Base-by-base conservation (phyloP, 163 green algal species). In the Scenedesmus sp. region DNA sequence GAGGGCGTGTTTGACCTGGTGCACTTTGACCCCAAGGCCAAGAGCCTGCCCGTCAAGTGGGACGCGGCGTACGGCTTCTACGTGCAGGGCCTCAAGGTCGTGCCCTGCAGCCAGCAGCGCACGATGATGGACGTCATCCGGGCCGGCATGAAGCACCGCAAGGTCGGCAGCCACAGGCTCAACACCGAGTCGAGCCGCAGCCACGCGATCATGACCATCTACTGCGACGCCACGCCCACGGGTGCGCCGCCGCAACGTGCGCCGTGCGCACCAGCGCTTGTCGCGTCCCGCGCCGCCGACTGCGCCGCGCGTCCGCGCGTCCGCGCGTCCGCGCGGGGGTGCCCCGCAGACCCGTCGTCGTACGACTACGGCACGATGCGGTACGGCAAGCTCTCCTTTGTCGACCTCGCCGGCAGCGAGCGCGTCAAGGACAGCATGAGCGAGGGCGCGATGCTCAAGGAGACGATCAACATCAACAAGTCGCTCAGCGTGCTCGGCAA, bases 381-480 rank as follows among this genome's bases (percentile, higher is more conserved):
- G 57, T 90, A 83, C 17, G 89, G 88, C 77, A 94, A 94, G 84
- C 88, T 96, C 56, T 90, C 79, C 3, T 98, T 98, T 84, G 94
- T 98, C 42, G 94, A 98, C 85, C 76, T 98, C 75, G 94, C 94
- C n/a, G 94, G 94, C 57, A 96, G 89, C 65, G 94, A 98, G 84
- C 85, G 93, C 18, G 70, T 97, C 36, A 94, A 93, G 72, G 87
- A 91, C 75, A 86, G 75, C 54, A 87, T 84, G 66, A 87, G 80
- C 47, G 87, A 91, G 75, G 88, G 84, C n/a, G 78, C 56, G 3
- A 90, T 91, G 84, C 69, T 95, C 33, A 93, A 93, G 83, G 95
- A 98, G 87, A 97, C 95, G 5, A 87, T 91, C 81, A 93, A 88
- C 89, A 98, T 98, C 90, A 98, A 98, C 87, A 92, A 93, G 48